Conservation (phyloP, 2,329 filamentous ascomycete genomes). For the Trichoderma endophyticum region DNA sequence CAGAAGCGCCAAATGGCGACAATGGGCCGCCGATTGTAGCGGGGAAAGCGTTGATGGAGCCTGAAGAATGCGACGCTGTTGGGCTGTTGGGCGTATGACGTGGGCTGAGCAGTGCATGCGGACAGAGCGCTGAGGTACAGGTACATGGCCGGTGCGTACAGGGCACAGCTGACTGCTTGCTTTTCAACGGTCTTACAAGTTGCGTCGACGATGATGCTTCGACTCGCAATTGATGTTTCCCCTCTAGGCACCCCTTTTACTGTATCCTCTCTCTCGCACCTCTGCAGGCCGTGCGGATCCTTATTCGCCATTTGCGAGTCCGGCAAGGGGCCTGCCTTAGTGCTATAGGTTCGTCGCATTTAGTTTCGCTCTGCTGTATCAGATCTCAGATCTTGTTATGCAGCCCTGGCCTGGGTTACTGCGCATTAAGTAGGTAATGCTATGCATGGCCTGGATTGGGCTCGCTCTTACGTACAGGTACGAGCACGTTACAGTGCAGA, state of each 20-base stretch:
- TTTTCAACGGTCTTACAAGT: not conserved
- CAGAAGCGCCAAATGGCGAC: not conserved
- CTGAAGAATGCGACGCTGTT: not conserved
- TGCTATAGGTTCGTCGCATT: not conserved
- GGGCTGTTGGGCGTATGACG: conserved; percentile 4
- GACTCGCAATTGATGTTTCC: not conserved
- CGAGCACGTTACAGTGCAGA: not conserved
- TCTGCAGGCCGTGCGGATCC: not conserved
- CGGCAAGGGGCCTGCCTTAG: conserved; percentile 6
- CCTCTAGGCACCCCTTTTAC: not conserved
- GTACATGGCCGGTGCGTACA: not conserved
- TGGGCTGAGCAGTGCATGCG: conserved; percentile 3
- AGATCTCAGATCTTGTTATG: conserved; percentile 16
- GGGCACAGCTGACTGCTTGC: not conserved
- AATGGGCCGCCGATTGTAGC: not conserved
- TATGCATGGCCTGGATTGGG: not conserved
- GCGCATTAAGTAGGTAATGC: not conserved
- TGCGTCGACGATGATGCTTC: not conserved
- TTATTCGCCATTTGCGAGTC: not conserved
- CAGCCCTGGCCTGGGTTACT: not conserved
- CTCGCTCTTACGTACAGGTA: not conserved
- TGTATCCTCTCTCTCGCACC: not conserved
- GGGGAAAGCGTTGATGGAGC: not conserved
- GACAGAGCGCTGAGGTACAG: not conserved
- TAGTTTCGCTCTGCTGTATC: conserved; percentile 3